Conservation (phyloP, 2,329 filamentous ascomycete genomes). For the Lasiodiplodia hormozganensis region DNA sequence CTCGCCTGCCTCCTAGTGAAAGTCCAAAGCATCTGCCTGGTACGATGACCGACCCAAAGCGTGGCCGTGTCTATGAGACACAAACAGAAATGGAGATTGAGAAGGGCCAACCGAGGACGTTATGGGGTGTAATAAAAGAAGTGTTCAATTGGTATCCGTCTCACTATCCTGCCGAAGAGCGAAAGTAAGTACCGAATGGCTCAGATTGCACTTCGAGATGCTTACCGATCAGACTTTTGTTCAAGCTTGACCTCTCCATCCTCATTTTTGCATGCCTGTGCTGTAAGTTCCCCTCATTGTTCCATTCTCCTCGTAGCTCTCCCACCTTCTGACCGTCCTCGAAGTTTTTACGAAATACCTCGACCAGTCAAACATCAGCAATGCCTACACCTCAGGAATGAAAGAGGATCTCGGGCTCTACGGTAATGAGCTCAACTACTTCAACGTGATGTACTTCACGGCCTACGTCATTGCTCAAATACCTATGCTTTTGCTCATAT, state of each 20-base stretch:
- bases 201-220: slow-evolving; percentile 33
- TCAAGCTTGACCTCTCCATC: slow-evolving; percentile 46
- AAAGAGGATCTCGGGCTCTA: slow-evolving; percentile 40
- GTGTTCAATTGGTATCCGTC: slow-evolving; percentile 44
- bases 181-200: slow-evolving; percentile 38
- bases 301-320: background rate
- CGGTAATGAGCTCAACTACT: slow-evolving; percentile 42
- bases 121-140: slow-evolving; percentile 30
- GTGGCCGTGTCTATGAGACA: background rate
- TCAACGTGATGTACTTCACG: slow-evolving; percentile 39
- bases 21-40: background rate
- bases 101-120: slow-evolving; percentile 17
- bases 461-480: slow-evolving; percentile 42
- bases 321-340: background rate
- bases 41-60: background rate
- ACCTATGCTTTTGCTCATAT: slow-evolving; percentile 43
- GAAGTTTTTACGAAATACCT: slow-evolving; percentile 49
- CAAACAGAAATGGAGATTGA: background rate
- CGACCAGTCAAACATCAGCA: slow-evolving; percentile 37
- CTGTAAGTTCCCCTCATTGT: slow-evolving; percentile 37
- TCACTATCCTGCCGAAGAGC: slow-evolving; percentile 44
- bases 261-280: slow-evolving; percentile 47
- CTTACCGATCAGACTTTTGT: slow-evolving; percentile 37
- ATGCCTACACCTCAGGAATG: slow-evolving; percentile 44
- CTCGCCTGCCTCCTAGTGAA: background rate